Evolutionary conservation across 2,329 filamentous ascomycete species (phyloP), one percentile per base, ranked within the genome.

Genomic region (Fusarium aywerte): DNA sequence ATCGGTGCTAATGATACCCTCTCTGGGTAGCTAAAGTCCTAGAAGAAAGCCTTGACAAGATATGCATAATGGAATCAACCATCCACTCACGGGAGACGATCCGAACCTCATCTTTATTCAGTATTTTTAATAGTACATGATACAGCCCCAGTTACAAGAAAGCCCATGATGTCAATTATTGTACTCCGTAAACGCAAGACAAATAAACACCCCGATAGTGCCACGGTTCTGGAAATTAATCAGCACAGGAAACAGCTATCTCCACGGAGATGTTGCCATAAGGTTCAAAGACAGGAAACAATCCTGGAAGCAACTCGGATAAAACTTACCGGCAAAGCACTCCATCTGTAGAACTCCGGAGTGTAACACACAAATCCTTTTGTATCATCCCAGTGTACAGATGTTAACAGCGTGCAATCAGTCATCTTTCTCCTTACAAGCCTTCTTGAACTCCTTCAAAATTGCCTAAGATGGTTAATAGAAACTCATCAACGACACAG

Each of bases 361-460:
- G 16, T 9, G 11, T 23, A n/a, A 18, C n/a, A 32, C 12, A n/a
- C 20, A 25, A 12, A 7, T 16, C 21, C 11, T 16, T n/a, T 16
- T 23, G n/a, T 15, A 35, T n/a, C 21, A 35, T 25, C 20, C 21
- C 16, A 13, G 20, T 9, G n/a, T 6, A 21, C 15, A 38, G 7
- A 27, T 11, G 23, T 27, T 16, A 10, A 6, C 4, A 5, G 40
- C 25, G n/a, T 4, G 7, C 21, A 18, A 33, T 64, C 15, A 64
- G 8, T 59, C 53, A 13, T 64, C 60, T n/a, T 69, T 60, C 39
- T 67, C 51, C 4, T 45, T 39, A 8, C 68, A 71, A 13, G 32
- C 68, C 35, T 68, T 71, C 32, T 71, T 58, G 15, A 71, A 71
- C 43, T 71, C 68, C 15, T 65, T 68, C 48, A 71, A 29, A 20